Percentiles rank a stretch among this genome's conserved stretches.
These are phyloP conservation scores for Boletus bicolor DNA, from an alignment of 768 basidiomycete species.

Conservation along the genomic window DNA sequence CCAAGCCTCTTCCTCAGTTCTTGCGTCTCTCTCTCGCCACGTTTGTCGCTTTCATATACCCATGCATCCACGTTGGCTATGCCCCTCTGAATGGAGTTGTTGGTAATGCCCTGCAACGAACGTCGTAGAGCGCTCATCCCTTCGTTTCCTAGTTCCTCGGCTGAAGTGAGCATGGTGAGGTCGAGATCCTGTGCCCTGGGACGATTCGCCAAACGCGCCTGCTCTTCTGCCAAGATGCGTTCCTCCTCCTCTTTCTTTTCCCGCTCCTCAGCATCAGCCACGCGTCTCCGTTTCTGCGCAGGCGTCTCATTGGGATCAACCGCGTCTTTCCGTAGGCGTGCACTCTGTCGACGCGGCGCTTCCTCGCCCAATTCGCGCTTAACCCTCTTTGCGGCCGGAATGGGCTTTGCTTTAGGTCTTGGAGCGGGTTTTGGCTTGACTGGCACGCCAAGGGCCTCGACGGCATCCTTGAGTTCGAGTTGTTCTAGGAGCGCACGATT, in stretches of 20 bases:
- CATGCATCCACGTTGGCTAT: conserved; percentile 49
- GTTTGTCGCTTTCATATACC: conserved; percentile 44
- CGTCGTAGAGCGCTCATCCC: conserved; percentile 47
- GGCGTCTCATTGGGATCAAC: conserved; percentile 64
- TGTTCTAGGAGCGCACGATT: conserved; percentile 73
- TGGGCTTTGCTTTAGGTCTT: conserved; percentile 53
- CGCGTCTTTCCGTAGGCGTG: conserved; percentile 50
- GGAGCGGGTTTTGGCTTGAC: conserved; percentile 37
- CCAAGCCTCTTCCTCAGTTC: conserved; percentile 54
- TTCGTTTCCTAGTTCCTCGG: conserved; percentile 45
- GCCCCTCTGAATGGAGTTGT: conserved; percentile 37
- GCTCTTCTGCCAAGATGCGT: conserved; percentile 58
- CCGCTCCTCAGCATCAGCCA: conserved; percentile 56
- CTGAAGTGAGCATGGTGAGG: conserved; percentile 47
- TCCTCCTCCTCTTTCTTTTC: conserved; percentile 63
- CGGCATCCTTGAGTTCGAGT: conserved; percentile 61
- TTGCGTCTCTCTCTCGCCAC: conserved; percentile 46
- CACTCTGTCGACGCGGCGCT: conserved; percentile 62
- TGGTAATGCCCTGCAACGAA: conserved; percentile 41
- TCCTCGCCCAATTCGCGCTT: conserved; percentile 48
- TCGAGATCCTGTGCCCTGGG: conserved; percentile 69
- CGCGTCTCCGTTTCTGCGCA: conserved; percentile 59
- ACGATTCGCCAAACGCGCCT: conserved; percentile 56
- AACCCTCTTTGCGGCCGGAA: conserved; percentile 52
- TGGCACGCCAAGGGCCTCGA: conserved; percentile 44